Base-by-base conservation (phyloP, 2,329 filamentous ascomycete genomes). In the Monosporascus sp. region DNA sequence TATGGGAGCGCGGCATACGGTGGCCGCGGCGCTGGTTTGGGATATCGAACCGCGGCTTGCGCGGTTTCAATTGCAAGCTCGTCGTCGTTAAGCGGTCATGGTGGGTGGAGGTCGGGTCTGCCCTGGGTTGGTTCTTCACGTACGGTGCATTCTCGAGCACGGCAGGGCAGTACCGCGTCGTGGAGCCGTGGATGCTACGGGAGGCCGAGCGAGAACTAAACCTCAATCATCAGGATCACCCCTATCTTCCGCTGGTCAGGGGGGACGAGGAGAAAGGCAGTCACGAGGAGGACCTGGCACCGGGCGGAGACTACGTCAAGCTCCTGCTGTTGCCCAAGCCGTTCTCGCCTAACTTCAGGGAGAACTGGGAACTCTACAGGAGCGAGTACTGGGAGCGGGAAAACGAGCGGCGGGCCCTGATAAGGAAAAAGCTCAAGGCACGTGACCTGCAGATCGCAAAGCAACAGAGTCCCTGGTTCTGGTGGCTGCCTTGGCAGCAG, bases 331-430 rank as follows among this genome's bases (percentile, higher is more conserved):
- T 97, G 11, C 90, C 94, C 1, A 99, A 99, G 68, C 91, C 92
- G 0, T 99, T 99, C 66, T 95, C 90, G 6, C 87, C 94, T 0
- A 90, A 90, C 47, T 99, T 99, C 65, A 82, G 94, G 20, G 92
- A 97, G 69, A 96, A 96, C 59, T 99, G 94, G 94, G 94, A 99
- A 66, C 79, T 93, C 17, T 99, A 95, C 71, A 82, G 94, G 50
- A 85, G 87, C 36, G 92, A 97, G 55, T 99, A 97, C 72, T 99
- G 94, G 94, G 93, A 97, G 62, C 86, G 86, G 56, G 94, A 99
- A 70, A 99, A 99, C 66, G 90, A 96, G 69, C 85, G 93, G 2
- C 84, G 94, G 14, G 82, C 86, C 3, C 74, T 88, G 53, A 75
- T 97, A 24, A 81, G 90, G 42, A 66, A 79, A 44, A 88, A 88